Evolutionary conservation across 2,329 filamentous ascomycete species (phyloP).

Genomic region (Paecilomyces variotii): DNA sequence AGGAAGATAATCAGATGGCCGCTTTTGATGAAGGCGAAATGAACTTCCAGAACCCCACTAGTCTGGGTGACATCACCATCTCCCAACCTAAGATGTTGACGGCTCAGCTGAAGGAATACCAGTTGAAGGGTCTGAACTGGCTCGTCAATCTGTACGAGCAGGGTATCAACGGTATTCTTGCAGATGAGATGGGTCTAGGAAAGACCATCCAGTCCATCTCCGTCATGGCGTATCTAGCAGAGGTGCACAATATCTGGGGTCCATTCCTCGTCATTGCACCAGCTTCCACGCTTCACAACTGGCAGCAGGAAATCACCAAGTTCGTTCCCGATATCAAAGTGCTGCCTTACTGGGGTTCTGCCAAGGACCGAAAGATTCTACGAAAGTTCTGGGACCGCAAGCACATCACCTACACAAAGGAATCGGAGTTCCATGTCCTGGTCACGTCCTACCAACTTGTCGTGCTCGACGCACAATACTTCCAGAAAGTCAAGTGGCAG

Average conservation of each 20-base stretch:
- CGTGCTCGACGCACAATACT: constrained; percentile 91
- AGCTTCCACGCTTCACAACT: constrained; percentile 94
- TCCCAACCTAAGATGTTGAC: constrained; percentile 90
- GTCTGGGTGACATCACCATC: constrained; percentile 87
- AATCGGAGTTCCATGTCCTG: constrained; percentile 90
- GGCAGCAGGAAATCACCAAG: constrained; percentile 94
- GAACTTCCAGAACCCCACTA: constrained; percentile 99
- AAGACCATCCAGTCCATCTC: constrained; percentile 99
- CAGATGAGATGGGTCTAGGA: constrained; percentile 98
- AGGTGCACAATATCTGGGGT: constrained; percentile 97
- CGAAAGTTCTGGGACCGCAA: constrained; percentile 99
- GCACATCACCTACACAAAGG: constrained; percentile 88
- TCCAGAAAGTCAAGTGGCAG: constrained; percentile 99
- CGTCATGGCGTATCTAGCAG: constrained; percentile 96
- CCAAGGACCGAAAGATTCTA: constrained; percentile 86
- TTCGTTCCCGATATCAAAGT: constrained; percentile 95
- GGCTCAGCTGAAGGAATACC: constrained; percentile 94
- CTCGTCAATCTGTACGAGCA: constrained; percentile 98
- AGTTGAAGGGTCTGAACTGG: constrained; percentile 98
- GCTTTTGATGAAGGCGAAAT: constrained; percentile 92
- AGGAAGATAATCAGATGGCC: constrained; percentile 55
- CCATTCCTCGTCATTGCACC: constrained; percentile 95
- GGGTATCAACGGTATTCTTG: constrained; percentile 97
- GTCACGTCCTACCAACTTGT: constrained; percentile 97
- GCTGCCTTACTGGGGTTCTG: constrained; percentile 93